Evolutionary conservation across 2,329 filamentous ascomycete genomes (phyloP).

Genomic region (Sarocladium strictum): DNA sequence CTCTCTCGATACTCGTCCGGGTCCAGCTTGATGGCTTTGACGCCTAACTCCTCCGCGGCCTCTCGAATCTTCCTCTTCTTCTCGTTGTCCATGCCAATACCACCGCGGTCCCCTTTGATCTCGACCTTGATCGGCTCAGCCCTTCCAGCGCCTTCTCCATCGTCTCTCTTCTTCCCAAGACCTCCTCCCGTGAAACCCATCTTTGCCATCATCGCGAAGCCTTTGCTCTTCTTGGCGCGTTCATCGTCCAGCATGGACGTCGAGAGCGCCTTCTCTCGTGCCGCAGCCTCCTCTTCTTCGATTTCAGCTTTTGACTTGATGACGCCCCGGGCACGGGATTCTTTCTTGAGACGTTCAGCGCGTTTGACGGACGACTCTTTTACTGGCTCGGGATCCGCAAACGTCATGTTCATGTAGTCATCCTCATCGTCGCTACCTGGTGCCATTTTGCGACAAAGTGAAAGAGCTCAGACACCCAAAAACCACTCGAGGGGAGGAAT

Average conservation of each 20-base stretch:
- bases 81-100: slow-evolving; percentile 78
- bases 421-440: slow-evolving; percentile 65
- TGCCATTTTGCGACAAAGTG: slow-evolving; percentile 10
- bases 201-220: slow-evolving; percentile 92
- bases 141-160: slow-evolving; percentile 24
- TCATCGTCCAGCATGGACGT: slow-evolving; percentile 61
- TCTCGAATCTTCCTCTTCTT: slow-evolving; percentile 71
- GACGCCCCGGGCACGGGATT: slow-evolving; percentile 62
- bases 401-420: slow-evolving; percentile 96
- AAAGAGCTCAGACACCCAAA: too few species aligned
- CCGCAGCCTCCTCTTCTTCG: slow-evolving; percentile 64
- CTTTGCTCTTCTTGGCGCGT: slow-evolving; percentile 65
- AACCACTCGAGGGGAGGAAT: too few species aligned
- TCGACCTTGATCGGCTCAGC: slow-evolving; percentile 70
- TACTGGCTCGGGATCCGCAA: slow-evolving; percentile 59
- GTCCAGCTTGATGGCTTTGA: slow-evolving; percentile 57
- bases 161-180: slow-evolving; percentile 55
- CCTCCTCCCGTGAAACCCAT: slow-evolving; percentile 82
- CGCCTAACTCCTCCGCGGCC: slow-evolving; percentile 46
- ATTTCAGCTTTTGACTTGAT: slow-evolving; percentile 79
- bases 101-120: slow-evolving; percentile 73
- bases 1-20: slow-evolving; percentile 69
- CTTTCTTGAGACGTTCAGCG: slow-evolving; percentile 46
- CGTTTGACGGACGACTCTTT: slow-evolving; percentile 49
- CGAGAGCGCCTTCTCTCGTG: slow-evolving; percentile 69